phyloP scores from a whole-genome alignment of 75 land plant species.

The Sequoia sempervirens region DNA sequence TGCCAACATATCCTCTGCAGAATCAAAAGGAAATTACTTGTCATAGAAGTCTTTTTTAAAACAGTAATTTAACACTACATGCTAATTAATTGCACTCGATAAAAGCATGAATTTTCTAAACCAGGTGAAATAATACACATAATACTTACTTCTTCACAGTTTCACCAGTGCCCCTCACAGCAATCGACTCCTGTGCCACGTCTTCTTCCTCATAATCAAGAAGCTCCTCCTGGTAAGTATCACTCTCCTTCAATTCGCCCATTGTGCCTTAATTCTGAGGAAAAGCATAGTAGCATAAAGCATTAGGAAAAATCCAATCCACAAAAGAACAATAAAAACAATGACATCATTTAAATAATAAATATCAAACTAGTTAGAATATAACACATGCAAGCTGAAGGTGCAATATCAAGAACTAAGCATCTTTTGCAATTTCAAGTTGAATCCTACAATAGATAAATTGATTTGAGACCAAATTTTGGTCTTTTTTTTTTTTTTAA shows the following conservation, averaged over 20 bases:
- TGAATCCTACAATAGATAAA: no score
- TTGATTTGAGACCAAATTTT: no score
- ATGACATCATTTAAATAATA: no score
- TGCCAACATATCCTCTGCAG: slow-evolving; percentile 95
- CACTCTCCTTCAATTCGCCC: slow-evolving; percentile 83
- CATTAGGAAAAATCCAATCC: background rate
- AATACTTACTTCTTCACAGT: slow-evolving; percentile 79
- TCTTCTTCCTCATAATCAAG: slow-evolving; percentile 98
- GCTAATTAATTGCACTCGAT: background rate
- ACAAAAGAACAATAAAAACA: no score
- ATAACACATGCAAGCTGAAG: no score
- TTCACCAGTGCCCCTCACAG: slow-evolving; percentile 74
- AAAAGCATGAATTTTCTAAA: background rate
- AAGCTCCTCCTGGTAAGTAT: slow-evolving; percentile 95
- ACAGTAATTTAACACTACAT: background rate
- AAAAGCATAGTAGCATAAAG: background rate
- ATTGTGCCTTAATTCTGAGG: slow-evolving; percentile 16
- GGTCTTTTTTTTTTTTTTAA: no score
- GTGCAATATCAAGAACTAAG: no score
- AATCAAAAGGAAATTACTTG: slow-evolving; percentile 7
- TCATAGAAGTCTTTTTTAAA: background rate
- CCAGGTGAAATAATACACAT: background rate
- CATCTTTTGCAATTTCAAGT: no score
- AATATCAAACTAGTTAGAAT: no score
- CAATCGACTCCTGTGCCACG: slow-evolving; percentile 71